Base-by-base conservation (phyloP, 2,329 filamentous ascomycete genomes). In the Phaeosphaeriaceae sp. region DNA sequence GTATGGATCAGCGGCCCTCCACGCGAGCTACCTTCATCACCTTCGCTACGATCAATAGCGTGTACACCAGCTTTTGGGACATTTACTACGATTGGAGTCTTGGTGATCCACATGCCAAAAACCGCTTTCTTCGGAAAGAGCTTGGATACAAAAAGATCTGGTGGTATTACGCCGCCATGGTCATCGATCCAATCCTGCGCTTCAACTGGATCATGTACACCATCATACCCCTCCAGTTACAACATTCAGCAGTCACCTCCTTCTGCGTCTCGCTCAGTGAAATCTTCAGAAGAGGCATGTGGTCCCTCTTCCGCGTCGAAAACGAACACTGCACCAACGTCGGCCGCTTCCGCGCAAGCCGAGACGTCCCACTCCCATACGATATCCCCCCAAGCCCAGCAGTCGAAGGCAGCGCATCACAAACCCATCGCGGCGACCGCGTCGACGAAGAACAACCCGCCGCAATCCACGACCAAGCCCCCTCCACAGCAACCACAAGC, bases 141-240 rank as follows among this genome's bases (percentile, higher is more conserved):
- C 81, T 94, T 0, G 92, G 87, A 0, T 88, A 94, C 63, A 93
- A 93, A 67, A 80, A 81, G 11, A 80, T 83, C 3, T 94, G 90
- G 87, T 79, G 87, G 34, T 99, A 99, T 78, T 99, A 97, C 70
- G 72, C 75, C 4, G 90, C 94, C 50, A 96, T 97, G 83, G 64
- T 87, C 2, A 54, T 92, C 30, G 92, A 99, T 68, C 89, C 92
- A 0, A 80, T 96, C 4, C 79, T 99, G 16, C 88, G 94, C 15
- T 97, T 96, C 75, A 88, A 90, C 54, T 97, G 94, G 94, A 87
- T 97, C 51, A 89, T 95, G 68, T 97, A 96, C 74, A 87, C 88
- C 57, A 89, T 97, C 52, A 95, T 90, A 71, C 86, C 87, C 1
- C 77, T 87, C 54, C 82, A 96, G 64, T 74, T 87, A 0, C 92